Evolutionary conservation across 371 early-diverging fungal species (phyloP).

Genomic region (Mucor irregularis): DNA sequence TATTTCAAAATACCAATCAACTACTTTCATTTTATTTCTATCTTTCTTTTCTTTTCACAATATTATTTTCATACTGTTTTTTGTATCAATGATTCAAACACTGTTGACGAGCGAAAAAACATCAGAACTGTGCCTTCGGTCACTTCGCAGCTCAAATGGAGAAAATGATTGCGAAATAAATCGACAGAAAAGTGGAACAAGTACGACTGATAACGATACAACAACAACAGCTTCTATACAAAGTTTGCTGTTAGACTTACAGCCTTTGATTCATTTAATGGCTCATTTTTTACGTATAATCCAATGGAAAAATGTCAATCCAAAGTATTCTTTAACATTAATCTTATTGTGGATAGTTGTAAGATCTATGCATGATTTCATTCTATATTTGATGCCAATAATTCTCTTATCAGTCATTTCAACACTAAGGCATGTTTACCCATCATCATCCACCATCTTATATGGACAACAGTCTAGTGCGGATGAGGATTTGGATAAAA

Average conservation of each 20-base stretch:
- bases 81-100: no score
- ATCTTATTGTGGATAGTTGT: neutral
- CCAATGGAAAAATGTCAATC: slow-evolving; percentile 1
- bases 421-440: neutral
- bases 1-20: no score
- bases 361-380: neutral
- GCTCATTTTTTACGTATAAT: neutral
- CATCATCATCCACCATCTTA: neutral
- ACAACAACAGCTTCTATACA: no score
- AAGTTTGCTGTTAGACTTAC: neutral
- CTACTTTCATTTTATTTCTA: no score
- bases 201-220: neutral
- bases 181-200: no score
- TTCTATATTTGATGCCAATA: neutral
- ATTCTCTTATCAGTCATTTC: neutral
- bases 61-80: no score
- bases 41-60: no score
- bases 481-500: no score
- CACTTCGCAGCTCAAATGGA: neutral
- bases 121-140: no score
- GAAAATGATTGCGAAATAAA: neutral
- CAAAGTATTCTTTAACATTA: neutral
- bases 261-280: neutral
- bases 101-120: no score
- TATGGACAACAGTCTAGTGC: neutral